phyloP scores from a whole-genome alignment of 768 basidiomycete species.

The Leucocoprinus birnbaumii region DNA sequence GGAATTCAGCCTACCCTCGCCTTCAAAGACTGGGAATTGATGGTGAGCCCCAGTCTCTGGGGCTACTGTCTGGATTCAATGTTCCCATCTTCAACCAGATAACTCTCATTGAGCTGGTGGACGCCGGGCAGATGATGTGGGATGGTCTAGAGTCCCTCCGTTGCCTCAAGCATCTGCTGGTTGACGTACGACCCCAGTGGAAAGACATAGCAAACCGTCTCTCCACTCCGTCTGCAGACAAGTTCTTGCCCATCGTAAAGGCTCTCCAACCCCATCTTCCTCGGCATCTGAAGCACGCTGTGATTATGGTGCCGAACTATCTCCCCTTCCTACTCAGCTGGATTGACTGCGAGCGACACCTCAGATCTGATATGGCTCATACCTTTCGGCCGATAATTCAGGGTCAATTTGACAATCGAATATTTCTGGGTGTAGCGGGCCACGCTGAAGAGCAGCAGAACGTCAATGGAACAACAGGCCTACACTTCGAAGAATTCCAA shows the following conservation, averaged over 20 bases:
- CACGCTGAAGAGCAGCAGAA: background rate
- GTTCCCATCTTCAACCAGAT: background rate
- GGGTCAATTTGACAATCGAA: background rate
- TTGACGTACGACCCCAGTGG: background rate
- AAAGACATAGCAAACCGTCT: background rate
- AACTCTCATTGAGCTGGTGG: constrained; percentile 1
- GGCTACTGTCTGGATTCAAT: background rate
- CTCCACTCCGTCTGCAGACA: background rate
- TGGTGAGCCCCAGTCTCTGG: background rate
- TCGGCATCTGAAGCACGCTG: background rate
- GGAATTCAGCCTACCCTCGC: background rate
- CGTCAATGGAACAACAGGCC: background rate
- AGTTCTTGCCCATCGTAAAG: background rate
- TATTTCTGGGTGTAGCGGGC: background rate
- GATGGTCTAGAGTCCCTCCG: background rate
- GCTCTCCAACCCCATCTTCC: background rate
- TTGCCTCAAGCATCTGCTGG: background rate
- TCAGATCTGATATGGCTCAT: background rate
- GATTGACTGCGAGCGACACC: background rate
- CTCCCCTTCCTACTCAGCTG: constrained; percentile 4
- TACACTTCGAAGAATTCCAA: background rate
- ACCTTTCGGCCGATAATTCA: background rate
- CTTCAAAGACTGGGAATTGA: constrained; percentile 1
- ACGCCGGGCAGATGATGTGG: background rate
- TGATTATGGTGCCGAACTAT: constrained; percentile 2